Base-by-base conservation (phyloP, 225 moss, liverwort and hornwort genomes). In the Neckera pumila region DNA sequence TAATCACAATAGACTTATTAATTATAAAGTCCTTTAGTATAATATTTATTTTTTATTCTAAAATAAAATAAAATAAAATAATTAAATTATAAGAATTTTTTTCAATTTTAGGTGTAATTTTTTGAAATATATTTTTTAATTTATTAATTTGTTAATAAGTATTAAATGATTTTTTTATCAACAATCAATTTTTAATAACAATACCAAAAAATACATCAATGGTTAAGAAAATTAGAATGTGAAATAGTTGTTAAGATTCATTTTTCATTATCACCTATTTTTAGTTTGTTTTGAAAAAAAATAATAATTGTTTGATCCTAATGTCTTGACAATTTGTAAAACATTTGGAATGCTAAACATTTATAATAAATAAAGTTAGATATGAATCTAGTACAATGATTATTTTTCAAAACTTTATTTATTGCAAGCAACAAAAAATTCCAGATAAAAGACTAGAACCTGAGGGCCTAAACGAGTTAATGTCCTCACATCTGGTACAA, bases 401-500 rank as follows among this genome's bases (percentile, higher is more conserved):
- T 31, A 31, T 17, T 14, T 38, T 21, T 9, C 1, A 25, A 34
- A 40, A 18, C 11, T 3, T 16, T 21, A 79, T 49, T 66, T 42
- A 36, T 40, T 40, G 11, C 7, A 73, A 9, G 45, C 6, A 12
- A n/a, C n/a, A 58, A 84, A 42, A 1, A 9, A 77, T 10, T 56
- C 62, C 2, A 45, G 1, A 2, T 49, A 4, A 67, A 66, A 38
- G 12, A 36, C 9, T 0, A 53, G 2, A 21, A 96, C 95, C 91
- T 95, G 91, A 92, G 91, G 95, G 42, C 93, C 93, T 47, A 94
- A 90, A 71, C 89, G 90, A 89, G 96, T 95, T 67, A 95, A 87
- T 31, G 87, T 92, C 40, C 90, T 91, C 12, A 96, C 94, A 45
- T 94, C 66, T 3, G 92, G 91, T 85, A 95, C 96, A 89, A 90